phyloP scores from a whole-genome alignment of 192 early-diverging fungal species.

The Endogone sp. region DNA sequence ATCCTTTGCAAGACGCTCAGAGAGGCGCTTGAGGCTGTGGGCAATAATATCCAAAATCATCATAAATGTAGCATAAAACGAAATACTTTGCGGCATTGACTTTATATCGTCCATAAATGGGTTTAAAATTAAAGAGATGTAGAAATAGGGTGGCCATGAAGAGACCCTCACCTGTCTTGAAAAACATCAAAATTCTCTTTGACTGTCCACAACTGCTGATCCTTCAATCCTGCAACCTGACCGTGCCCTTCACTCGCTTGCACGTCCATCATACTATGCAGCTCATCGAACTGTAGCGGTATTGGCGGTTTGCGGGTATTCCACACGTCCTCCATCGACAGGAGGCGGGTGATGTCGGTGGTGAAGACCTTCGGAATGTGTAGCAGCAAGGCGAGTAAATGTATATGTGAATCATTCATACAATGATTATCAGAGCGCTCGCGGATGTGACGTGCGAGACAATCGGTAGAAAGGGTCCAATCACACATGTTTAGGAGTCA shows the following conservation, averaged over 20 bases:
- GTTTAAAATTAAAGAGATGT: too few relatives aligned
- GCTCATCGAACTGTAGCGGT: slow-evolving; percentile 53
- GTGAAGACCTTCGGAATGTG: slow-evolving; percentile 56
- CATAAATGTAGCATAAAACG: background rate
- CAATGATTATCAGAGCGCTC: too few relatives aligned
- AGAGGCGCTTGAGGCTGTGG: slow-evolving; percentile 49
- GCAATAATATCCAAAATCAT: background rate
- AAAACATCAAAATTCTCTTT: slow-evolving; percentile 71
- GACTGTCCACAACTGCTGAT: slow-evolving; percentile 72
- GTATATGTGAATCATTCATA: too few relatives aligned
- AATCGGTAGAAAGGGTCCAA: background rate
- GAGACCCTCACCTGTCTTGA: slow-evolving; percentile 51
- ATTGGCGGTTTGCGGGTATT: slow-evolving; percentile 63
- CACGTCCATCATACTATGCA: slow-evolving; percentile 11
- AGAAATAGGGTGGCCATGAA: too few relatives aligned
- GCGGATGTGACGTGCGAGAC: too few relatives aligned
- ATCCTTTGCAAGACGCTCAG: slow-evolving; percentile 37
- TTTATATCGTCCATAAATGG: too few relatives aligned
- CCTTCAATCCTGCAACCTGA: slow-evolving; percentile 33
- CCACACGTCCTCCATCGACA: slow-evolving; percentile 91
- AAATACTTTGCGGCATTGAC: too few relatives aligned
- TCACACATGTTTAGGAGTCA: background rate
- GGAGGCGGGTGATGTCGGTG: slow-evolving; percentile 73
- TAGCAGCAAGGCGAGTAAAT: too few relatives aligned
- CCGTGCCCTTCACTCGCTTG: slow-evolving; percentile 4